These are phyloP conservation scores for Dendryphion nanum DNA, from an alignment of 2,329 filamentous ascomycete genomes.

Conservation along the genomic window DNA sequence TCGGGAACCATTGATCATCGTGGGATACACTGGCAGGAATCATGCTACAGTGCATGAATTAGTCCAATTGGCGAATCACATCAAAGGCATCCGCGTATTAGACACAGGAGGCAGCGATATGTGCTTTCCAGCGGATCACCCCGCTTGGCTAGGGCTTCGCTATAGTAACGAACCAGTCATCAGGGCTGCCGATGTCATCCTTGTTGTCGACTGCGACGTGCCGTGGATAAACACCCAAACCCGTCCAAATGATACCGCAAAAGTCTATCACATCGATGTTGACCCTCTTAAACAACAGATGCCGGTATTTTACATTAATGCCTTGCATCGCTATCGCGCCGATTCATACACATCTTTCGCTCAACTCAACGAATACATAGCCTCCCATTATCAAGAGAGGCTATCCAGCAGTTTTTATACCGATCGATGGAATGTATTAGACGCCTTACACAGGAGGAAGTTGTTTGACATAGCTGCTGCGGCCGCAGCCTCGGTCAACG, in stretches of 20 bases:
- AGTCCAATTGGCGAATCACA: conserved; percentile 64
- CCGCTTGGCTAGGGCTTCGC: conserved; percentile 58
- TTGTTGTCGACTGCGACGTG: conserved; percentile 86
- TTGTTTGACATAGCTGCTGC: conserved; percentile 61
- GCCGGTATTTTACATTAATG: conserved; percentile 58
- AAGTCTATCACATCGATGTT: conserved; percentile 64
- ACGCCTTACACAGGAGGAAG: conserved; percentile 57
- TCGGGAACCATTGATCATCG: conserved; percentile 66
- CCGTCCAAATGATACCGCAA: conserved; percentile 55
- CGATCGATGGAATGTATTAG: conserved; percentile 55
- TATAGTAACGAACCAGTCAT: conserved; percentile 75
- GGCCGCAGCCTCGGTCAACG: conserved; percentile 54
- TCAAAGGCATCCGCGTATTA: conserved; percentile 68
- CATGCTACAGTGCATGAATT: conserved; percentile 61
- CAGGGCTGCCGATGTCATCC: conserved; percentile 74
- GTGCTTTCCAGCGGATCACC: conserved; percentile 69
- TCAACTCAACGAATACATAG: conserved; percentile 66
- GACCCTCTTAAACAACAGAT: conserved; percentile 66
- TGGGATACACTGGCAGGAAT: conserved; percentile 70
- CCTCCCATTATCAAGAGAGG: conserved; percentile 37
- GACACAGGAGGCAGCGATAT: conserved; percentile 79
- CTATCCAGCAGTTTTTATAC: conserved; percentile 43
- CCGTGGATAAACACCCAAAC: conserved; percentile 86
- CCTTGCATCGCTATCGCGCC: conserved; percentile 51
- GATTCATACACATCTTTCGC: conserved; percentile 58